Percentiles rank a stretch among this genome's conserved stretches.
These are phyloP conservation scores for Globisporangium paddicum DNA, from an alignment of 352 stramenopile species.

Conservation along the genomic window DNA sequence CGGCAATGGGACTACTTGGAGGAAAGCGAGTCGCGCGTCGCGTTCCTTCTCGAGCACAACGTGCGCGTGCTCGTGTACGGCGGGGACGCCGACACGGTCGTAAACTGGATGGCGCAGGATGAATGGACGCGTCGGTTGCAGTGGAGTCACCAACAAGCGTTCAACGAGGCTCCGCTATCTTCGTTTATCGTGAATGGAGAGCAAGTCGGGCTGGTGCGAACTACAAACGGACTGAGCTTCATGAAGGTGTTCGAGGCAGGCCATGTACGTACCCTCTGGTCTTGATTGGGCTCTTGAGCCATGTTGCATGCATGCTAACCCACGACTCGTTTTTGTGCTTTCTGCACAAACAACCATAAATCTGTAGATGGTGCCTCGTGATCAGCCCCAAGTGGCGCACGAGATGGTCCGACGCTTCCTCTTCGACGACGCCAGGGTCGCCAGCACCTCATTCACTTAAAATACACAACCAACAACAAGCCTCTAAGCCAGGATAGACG, in stretches of 20 bases:
- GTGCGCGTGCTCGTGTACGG: constrained; percentile 74
- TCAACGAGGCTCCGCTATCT: constrained; percentile 16
- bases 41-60: constrained; percentile 33
- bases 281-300: not conserved
- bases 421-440: constrained; percentile 7
- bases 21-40: constrained; percentile 57
- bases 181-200: constrained; percentile 19
- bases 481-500: not conserved
- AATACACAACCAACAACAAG: not conserved
- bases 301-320: not conserved
- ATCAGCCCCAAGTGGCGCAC: constrained; percentile 48
- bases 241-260: constrained; percentile 57
- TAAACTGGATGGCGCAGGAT: constrained; percentile 67
- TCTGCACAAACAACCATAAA: not conserved
- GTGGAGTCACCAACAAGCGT: constrained; percentile 36
- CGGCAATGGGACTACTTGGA: constrained; percentile 35
- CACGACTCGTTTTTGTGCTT: not conserved
- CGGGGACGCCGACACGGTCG: constrained; percentile 63
- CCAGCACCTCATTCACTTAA: constrained; percentile 32
- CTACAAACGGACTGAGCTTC: constrained; percentile 51
- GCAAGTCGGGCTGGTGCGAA: constrained; percentile 37
- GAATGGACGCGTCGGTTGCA: constrained; percentile 47
- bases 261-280: constrained; percentile 46
- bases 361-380: constrained; percentile 69
- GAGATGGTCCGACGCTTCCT: constrained; percentile 53